Base-by-base conservation (phyloP, 164 flowering plant genomes). In the Stephania yunnanensis region DNA sequence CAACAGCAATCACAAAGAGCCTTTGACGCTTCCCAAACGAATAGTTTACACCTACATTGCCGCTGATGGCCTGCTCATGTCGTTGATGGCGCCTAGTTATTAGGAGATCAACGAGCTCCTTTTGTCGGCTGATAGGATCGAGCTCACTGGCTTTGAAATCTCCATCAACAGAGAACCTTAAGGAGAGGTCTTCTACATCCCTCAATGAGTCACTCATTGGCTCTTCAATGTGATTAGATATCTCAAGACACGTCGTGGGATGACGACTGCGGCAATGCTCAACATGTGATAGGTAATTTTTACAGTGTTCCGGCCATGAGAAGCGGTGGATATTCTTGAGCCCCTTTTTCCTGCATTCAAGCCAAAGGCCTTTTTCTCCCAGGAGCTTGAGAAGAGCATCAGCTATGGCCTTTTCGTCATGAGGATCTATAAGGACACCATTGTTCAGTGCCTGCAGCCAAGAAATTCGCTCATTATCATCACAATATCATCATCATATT, bases 281-380 rank as follows among this genome's bases (percentile, higher is more conserved):
- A 8, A 91, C 82, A 53, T 88, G 88, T 73, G 93, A 89, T 44
- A 92, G 90, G 80, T 91, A 92, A 79, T 85, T 89, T 1, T 80
- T 82, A 81, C 95, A 89, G 76, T 92, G 97, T 76, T 91, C 97
- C 8, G 97, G 85, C 97, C 97, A 91, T 6, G 97, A 90, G 85
- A 86, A 91, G 19, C 85, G 84, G 76, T 90, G 91, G 78, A 91
- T 91, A 78, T 91, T 87, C 72, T 86, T 90, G 7, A 87, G 81
- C 63, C 97, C 92, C 70, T 85, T 87, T 77, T 86, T 88, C 1
- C 92, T 83, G 68, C 92, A 90, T 29, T 90, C 93, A 0, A 77
- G n/a, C 92, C 97, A 91, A 13, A 84, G 87, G 72, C 77, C 78
- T 74, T 91, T 90, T 73, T 89, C 91, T 1, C 89, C 87, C n/a